Evolutionary conservation across 768 basidiomycete genomes (phyloP).

Genomic region (Gautieria morchelliformis): DNA sequence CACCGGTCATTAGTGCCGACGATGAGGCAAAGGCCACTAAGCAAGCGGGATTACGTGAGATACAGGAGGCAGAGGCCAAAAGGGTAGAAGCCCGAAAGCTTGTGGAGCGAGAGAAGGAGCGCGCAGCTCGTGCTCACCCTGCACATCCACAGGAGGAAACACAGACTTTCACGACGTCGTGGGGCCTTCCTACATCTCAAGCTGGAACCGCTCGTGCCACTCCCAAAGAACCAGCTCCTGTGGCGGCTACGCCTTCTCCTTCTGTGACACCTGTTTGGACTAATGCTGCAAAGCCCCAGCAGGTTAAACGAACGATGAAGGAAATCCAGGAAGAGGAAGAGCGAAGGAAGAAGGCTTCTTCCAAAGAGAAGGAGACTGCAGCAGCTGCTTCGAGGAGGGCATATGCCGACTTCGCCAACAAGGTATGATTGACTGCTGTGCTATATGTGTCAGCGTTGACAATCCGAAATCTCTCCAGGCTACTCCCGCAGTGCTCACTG

Average conservation of each 20-base stretch:
- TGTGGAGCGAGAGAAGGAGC: constrained; percentile 64
- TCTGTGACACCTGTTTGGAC: constrained; percentile 62
- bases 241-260: constrained; percentile 19
- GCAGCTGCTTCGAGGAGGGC: constrained; percentile 52
- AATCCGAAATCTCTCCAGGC: constrained; percentile 17
- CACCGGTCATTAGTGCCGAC: constrained; percentile 34
- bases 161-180: constrained; percentile 51
- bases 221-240: constrained; percentile 18
- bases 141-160: constrained; percentile 19
- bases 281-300: constrained; percentile 40
- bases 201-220: constrained; percentile 41
- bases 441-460: not conserved
- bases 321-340: constrained; percentile 99
- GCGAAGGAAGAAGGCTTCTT: constrained; percentile 56
- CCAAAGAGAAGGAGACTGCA: constrained; percentile 48
- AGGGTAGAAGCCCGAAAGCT: constrained; percentile 69
- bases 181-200: constrained; percentile 84
- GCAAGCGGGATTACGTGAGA: constrained; percentile 50
- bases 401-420: constrained; percentile 72
- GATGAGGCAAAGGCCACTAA: constrained; percentile 46
- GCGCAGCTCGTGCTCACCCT: constrained; percentile 39
- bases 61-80: constrained; percentile 88
- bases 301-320: constrained; percentile 87
- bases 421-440: constrained; percentile 34
- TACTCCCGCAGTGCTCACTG: constrained; percentile 19